phyloP scores from a whole-genome alignment of 1,284 basidiomycete species.

The Heterobasidion annosum region DNA sequence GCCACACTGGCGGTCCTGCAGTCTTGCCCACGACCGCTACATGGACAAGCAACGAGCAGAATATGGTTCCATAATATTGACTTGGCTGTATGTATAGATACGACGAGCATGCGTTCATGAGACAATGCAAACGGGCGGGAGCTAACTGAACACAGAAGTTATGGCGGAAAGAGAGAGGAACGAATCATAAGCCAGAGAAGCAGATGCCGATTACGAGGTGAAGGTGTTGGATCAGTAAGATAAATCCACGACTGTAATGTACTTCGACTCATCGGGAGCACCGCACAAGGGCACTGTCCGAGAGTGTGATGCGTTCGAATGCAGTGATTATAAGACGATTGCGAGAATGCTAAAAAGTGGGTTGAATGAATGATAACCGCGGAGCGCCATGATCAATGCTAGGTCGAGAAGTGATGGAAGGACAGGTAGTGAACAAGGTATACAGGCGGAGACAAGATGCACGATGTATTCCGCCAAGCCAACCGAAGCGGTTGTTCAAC shows the following conservation, averaged over 20 bases:
- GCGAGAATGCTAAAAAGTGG: background rate
- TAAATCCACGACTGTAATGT: background rate
- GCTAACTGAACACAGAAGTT: background rate
- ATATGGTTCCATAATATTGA: background rate
- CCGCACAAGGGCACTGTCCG: background rate
- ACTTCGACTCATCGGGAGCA: background rate
- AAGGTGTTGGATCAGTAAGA: background rate
- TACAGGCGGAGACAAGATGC: too few relatives aligned
- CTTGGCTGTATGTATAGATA: background rate
- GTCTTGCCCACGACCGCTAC: too few relatives aligned
- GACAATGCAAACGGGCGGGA: background rate
- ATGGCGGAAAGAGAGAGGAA: background rate
- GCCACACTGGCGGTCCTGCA: too few relatives aligned
- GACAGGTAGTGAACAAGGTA: too few relatives aligned
- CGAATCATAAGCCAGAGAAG: background rate
- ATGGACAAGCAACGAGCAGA: background rate
- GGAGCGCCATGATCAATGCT: too few relatives aligned
- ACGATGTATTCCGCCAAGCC: background rate
- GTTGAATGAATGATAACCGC: too few relatives aligned
- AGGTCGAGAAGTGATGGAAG: too few relatives aligned
- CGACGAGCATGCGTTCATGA: background rate
- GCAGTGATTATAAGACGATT: background rate
- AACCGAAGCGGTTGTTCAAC: background rate
- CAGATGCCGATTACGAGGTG: background rate
- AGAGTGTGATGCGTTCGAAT: background rate